Conservation (phyloP, 1,139 yeast genomes). For the Chernovozyma sophiae-reginae region DNA sequence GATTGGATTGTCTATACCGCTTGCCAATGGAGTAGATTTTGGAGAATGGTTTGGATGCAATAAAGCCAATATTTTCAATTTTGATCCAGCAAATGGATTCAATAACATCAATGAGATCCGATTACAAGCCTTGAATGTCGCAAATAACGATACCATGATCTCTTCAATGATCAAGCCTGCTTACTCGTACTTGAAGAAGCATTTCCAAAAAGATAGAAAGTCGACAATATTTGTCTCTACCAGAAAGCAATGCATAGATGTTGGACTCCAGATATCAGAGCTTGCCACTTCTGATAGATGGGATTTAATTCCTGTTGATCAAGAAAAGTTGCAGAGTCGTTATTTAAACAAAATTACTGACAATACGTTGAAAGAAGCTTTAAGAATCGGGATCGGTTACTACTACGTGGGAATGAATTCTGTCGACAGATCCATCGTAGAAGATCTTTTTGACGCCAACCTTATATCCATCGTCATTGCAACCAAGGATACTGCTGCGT, state of each 20-base stretch:
- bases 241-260: conserved; percentile 51
- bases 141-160: conserved; percentile 48
- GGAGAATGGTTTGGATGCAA: conserved; percentile 85
- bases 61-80: conserved; percentile 58
- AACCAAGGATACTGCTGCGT: conserved; percentile 51
- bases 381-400: conserved; percentile 67
- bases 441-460: conserved; percentile 46
- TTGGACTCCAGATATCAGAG: conserved; percentile 43
- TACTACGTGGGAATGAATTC: conserved; percentile 57
- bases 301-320: conserved; percentile 20
- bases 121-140: conserved; percentile 46
- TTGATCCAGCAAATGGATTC: conserved; percentile 58
- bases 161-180: conserved; percentile 50
- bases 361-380: conserved; percentile 32
- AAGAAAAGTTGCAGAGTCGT: conserved; percentile 33
- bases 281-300: conserved; percentile 28
- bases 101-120: conserved; percentile 55
- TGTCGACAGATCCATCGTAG: conserved; percentile 52
- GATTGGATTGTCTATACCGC: conserved; percentile 62
- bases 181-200: conserved; percentile 31
- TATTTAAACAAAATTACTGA: conserved; percentile 35
- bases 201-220: conserved; percentile 26
- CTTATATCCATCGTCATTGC: conserved; percentile 53
- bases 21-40: conserved; percentile 72
- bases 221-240: conserved; percentile 49